phyloP scores from a whole-genome alignment of 192 early-diverging fungal genomes.

The Coemansia sp. region DNA sequence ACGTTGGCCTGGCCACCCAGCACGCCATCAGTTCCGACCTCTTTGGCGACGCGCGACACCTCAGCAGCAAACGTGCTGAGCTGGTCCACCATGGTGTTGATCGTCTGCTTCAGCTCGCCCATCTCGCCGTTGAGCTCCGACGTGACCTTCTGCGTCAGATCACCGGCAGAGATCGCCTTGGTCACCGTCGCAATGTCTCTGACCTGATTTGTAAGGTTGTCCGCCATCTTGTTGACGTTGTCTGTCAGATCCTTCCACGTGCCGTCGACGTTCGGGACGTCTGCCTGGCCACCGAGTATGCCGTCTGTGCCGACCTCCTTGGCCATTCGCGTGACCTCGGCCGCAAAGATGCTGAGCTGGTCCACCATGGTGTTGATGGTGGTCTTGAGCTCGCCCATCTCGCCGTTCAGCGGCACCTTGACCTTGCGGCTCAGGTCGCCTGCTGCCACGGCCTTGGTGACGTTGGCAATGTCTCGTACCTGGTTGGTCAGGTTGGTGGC shows the following conservation, averaged over 20 bases:
- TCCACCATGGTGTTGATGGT: constrained; percentile 57
- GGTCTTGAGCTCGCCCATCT: constrained; percentile 54
- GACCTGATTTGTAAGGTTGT: constrained; percentile 54
- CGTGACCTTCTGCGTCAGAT: constrained; percentile 51
- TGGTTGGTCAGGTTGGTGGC: constrained; percentile 56
- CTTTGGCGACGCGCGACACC: constrained; percentile 63
- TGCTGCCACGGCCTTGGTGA: constrained; percentile 54
- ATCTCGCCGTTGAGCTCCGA: constrained; percentile 52
- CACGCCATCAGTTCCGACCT: constrained; percentile 65
- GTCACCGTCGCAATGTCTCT: constrained; percentile 48
- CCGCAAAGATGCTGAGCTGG: constrained; percentile 54
- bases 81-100: constrained; percentile 58
- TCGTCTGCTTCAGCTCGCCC: constrained; percentile 51
- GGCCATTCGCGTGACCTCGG: constrained; percentile 62
- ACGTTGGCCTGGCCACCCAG: constrained; percentile 59
- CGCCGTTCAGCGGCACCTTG: constrained; percentile 43
- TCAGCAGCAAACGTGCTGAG: constrained; percentile 54
- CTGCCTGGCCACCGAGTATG: constrained; percentile 61
- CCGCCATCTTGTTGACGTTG: constrained; percentile 58
- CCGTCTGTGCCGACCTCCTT: constrained; percentile 64
- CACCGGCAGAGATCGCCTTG: constrained; percentile 55
- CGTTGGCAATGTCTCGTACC: constrained; percentile 52
- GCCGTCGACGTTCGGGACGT: constrained; percentile 33
- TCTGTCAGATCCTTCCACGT: constrained; percentile 58
- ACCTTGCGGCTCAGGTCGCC: constrained; percentile 56